Conservation (phyloP, 2,329 filamentous ascomycete species). For the Hypoxylon sp. region DNA sequence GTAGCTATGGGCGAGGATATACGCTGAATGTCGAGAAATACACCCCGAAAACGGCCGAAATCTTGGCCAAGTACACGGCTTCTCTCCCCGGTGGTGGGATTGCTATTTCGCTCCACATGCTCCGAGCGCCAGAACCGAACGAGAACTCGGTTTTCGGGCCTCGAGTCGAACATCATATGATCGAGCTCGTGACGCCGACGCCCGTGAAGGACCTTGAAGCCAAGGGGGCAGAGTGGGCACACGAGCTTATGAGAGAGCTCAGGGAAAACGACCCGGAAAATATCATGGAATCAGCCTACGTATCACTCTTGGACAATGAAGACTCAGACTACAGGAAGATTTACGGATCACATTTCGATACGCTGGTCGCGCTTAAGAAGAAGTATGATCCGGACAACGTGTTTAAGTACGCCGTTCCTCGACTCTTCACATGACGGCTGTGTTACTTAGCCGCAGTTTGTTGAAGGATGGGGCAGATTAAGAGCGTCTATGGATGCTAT, state of each 20-base stretch:
- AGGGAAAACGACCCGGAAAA: constrained; percentile 48
- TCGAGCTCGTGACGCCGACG: constrained; percentile 55
- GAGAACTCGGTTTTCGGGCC: constrained; percentile 53
- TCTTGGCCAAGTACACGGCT: constrained; percentile 48
- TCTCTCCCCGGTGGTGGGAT: constrained; percentile 48
- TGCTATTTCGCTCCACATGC: constrained; percentile 53
- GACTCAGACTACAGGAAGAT: constrained; percentile 51
- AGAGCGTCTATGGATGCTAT: not conserved
- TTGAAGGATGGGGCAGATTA: not conserved
- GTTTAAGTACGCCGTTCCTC: constrained; percentile 52
- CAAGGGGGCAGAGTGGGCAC: constrained; percentile 49
- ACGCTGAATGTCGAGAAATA: constrained; percentile 48
- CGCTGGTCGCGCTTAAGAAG: constrained; percentile 51
- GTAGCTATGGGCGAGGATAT: constrained; percentile 43
- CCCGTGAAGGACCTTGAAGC: constrained; percentile 45
- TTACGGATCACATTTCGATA: constrained; percentile 52
- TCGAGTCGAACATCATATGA: constrained; percentile 55
- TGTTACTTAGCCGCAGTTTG: not conserved
- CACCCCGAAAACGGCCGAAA: constrained; percentile 48
- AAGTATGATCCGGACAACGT: constrained; percentile 57
- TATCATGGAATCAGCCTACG: constrained; percentile 52
- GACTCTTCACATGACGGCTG: constrained; percentile 15
- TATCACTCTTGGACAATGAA: constrained; percentile 52
- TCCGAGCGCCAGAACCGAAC: constrained; percentile 46
- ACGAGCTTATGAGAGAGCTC: constrained; percentile 37